Conservation (phyloP, 2,329 filamentous ascomycete genomes). For the Penicillium digitatum region DNA sequence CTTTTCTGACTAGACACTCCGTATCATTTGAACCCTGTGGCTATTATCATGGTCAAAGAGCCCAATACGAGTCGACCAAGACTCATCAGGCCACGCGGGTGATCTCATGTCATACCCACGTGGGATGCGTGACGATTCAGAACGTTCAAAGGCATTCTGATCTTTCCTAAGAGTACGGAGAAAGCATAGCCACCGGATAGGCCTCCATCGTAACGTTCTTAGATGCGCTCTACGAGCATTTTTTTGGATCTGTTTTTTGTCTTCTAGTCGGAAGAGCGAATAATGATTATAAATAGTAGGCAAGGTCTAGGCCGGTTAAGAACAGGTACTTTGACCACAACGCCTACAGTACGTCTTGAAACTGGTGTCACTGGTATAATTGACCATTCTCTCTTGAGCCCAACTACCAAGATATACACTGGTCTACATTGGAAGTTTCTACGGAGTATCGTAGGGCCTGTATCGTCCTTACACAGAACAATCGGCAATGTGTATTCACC, state of each 20-base stretch:
- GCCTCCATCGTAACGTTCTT: too few species aligned
- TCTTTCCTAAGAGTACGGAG: neutral
- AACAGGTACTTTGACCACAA: neutral
- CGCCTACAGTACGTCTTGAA: neutral
- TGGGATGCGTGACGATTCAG: slow-evolving; percentile 13
- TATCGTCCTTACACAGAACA: neutral
- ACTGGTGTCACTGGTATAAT: neutral
- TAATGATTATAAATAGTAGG: neutral
- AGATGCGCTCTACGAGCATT: neutral
- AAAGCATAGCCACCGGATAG: neutral
- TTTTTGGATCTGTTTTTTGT: neutral
- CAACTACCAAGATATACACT: neutral
- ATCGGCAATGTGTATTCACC: neutral
- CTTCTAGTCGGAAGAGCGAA: neutral
- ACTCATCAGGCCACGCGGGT: slow-evolving; percentile 2
- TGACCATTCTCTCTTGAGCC: neutral
- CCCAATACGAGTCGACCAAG: neutral
- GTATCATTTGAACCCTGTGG: neutral
- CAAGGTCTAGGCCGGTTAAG: neutral
- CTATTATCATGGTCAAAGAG: neutral
- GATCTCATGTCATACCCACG: slow-evolving; percentile 18
- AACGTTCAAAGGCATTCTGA: neutral
- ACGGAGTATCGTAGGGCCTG: neutral
- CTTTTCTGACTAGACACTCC: neutral
- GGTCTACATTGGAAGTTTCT: neutral